Base-by-base conservation (phyloP, 192 early-diverging fungal genomes). In the Coemansia interrupta region DNA sequence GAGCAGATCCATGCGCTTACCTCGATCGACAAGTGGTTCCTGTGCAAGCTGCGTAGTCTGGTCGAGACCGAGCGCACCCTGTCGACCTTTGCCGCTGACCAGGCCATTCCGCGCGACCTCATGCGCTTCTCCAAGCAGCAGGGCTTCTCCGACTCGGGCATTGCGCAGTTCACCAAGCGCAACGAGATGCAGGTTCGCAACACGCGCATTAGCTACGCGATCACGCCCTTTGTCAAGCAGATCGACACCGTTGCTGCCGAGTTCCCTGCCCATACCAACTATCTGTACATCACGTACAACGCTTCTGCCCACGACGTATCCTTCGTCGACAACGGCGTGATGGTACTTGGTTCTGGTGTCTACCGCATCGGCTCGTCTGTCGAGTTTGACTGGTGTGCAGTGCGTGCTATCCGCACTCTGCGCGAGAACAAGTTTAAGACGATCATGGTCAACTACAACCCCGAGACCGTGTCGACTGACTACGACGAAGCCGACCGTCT, bases 301-400 rank as follows among this genome's bases (percentile, higher is more conserved):
- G 96, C 93, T 43, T 79, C 85, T 1, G 89, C 92, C 78, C 88
- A 96, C 80, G 96, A 99, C 72, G 78, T 99, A 38, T 59, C 70
- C 2, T 99, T 96, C 77, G 86, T 90, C 52, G 96, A 99, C 70
- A 84, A 91, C 69, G 96, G 96, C 46, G 83, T 92, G 18, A 97
- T 97, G 92, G 96, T 99, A 29, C 80, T 99, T 18, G 96, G 96
- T 24, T 91, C 89, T 7, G 96, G 96, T 54, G 96, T 99, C 0
- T 99, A 99, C 83, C 90, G 96, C 61, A 99, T 99, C 52, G 96
- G 96, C 28, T 89, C 86, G 12, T 95, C 92, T 59, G 94, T 97
- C n/a, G 94, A 99, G 76, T 97, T 97, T 70, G 94, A 99, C 68
- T 97, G 96, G 96, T 98, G 96, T 64, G 96, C 91, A 23, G 96